Percentiles rank a stretch among this genome's conserved stretches.
phyloP scores from a whole-genome alignment of 116 monocot genomes.

The Phalaenopsis hybrid region DNA sequence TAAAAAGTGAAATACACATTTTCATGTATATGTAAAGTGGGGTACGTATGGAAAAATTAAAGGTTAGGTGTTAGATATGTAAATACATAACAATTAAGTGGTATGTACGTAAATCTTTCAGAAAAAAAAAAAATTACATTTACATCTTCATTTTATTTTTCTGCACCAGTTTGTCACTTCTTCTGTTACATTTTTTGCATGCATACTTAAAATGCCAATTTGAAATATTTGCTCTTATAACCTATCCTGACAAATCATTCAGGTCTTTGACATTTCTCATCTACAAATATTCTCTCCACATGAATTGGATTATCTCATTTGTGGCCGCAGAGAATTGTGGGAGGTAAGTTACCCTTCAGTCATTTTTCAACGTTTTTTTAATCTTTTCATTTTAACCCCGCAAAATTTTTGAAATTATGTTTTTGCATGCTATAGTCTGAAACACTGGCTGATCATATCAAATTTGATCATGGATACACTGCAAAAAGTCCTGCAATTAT shows the following conservation, averaged over 20 bases:
- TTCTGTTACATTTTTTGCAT: too few species aligned
- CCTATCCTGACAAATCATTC: slow-evolving; percentile 1
- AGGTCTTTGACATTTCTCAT: slow-evolving; percentile 77
- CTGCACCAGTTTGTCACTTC: too few species aligned
- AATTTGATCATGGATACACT: slow-evolving; percentile 54
- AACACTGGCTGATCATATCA: slow-evolving; percentile 78
- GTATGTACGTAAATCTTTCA: too few species aligned
- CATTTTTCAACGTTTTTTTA: not conserved
- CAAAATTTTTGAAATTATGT: not conserved
- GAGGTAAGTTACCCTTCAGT: slow-evolving; percentile 36
- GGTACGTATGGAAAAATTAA: too few species aligned
- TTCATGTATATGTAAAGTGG: too few species aligned
- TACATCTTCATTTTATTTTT: too few species aligned
- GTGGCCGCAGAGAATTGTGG: slow-evolving; percentile 39
- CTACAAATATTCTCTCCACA: slow-evolving; percentile 94
- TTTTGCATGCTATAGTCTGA: slow-evolving; percentile 38
- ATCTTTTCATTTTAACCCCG: not conserved
- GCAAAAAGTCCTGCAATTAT: slow-evolving; percentile 75
- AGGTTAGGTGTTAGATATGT: too few species aligned
- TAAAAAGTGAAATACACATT: too few species aligned
- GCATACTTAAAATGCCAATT: not conserved
- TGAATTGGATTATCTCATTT: slow-evolving; percentile 83
- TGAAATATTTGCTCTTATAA: not conserved
- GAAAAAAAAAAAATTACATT: too few species aligned
- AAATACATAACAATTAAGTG: too few species aligned